Base-by-base conservation (phyloP, 2,329 filamentous ascomycete genomes). In the Colletotrichum costaricense region DNA sequence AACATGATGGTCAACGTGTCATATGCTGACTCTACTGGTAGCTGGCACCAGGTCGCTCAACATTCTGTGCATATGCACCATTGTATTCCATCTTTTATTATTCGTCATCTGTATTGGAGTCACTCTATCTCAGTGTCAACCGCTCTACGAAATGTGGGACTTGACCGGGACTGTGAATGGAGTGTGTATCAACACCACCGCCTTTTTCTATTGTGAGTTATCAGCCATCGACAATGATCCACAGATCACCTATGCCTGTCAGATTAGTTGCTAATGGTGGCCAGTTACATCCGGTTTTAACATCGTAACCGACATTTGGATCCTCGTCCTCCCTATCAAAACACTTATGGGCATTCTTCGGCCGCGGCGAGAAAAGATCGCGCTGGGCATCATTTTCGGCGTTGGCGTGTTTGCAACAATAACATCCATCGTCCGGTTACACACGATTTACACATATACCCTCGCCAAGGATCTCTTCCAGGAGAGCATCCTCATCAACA, bases 321-420 rank as follows among this genome's bases (percentile, higher is more conserved):
- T 88, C 52, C 80, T 88, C 7, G 63, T 79, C 0, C 79, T 88
- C 1, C 87, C 87, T 1, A 79, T 88, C 46, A 81, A 80, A 1
- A 84, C 86, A 1, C 79, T 88, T 0, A 78, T 83, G 0, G 81
- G 81, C 2, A 82, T 89, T 3, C 82, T 87, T 68, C 87, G 89
- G 7, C 86, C 87, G 0, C 78, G 77, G 4, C 81, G 81, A 3
- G 87, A 89, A 68, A 88, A 89, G 67, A 78, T 88, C 16, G 88
- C 87, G 0, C 82, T 92, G 49, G 80, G 82, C 52, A 65, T 81
- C 22, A 80, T 88, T 54, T 87, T 87, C 62, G 84, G 80, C 11
- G 71, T 80, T 9, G 83, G 82, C n/a, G 75, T 75, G 19, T 81
- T 85, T 55, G 82, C 82, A 5, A 78, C 80, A 5, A 78, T 82